A percentile compares a stretch with the other conserved stretches of the same genome.
phyloP scores from a whole-genome alignment of 2,329 filamentous ascomycete genomes.

The Stachybotrys chartarum region DNA sequence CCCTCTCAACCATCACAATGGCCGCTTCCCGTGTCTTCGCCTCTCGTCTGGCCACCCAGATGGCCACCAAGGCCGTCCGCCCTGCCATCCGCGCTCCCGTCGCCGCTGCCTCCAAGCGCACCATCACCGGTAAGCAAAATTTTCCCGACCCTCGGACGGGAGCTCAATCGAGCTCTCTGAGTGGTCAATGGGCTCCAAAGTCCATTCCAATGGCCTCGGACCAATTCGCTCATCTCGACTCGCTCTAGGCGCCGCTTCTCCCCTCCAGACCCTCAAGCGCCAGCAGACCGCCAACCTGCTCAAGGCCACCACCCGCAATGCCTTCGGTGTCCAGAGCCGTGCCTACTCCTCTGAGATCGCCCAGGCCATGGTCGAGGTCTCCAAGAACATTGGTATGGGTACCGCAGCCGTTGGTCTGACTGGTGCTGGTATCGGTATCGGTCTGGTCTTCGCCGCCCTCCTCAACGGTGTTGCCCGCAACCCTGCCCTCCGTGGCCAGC shows the following conservation, averaged over 20 bases:
- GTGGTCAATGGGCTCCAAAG: conserved; percentile 22
- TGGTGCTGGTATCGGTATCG: conserved; percentile 91
- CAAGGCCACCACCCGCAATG: conserved; percentile 58
- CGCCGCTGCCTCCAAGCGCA: conserved; percentile 64
- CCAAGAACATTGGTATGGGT: conserved; percentile 87
- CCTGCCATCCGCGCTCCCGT: conserved; percentile 61
- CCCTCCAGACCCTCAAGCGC: conserved; percentile 71
- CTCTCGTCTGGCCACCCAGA: conserved; percentile 69
- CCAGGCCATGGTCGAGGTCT: conserved; percentile 82
- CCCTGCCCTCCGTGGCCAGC: conserved; percentile 88
- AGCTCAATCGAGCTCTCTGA: conserved; percentile 18
- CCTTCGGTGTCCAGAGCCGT: conserved; percentile 59
- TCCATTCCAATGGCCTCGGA: conserved; percentile 1
- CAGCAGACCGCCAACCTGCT: conserved; percentile 60
- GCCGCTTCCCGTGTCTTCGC: conserved; percentile 71
- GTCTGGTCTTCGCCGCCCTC: conserved; percentile 87
- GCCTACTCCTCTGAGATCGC: conserved; percentile 85
- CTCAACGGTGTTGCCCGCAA: conserved; percentile 88
- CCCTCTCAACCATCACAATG: conserved; percentile 60
- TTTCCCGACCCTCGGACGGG: conserved; percentile 14
- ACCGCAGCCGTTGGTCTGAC: conserved; percentile 86
- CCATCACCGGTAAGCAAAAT: conserved; percentile 60
- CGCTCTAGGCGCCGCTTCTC: conserved; percentile 45
- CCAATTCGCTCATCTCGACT: conserved; percentile 23
- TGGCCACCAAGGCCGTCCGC: conserved; percentile 72